A percentile compares a stretch with the other conserved stretches of the same genome.
phyloP scores from a whole-genome alignment of 2,329 filamentous ascomycete species.

The Esteya vermicola region DNA sequence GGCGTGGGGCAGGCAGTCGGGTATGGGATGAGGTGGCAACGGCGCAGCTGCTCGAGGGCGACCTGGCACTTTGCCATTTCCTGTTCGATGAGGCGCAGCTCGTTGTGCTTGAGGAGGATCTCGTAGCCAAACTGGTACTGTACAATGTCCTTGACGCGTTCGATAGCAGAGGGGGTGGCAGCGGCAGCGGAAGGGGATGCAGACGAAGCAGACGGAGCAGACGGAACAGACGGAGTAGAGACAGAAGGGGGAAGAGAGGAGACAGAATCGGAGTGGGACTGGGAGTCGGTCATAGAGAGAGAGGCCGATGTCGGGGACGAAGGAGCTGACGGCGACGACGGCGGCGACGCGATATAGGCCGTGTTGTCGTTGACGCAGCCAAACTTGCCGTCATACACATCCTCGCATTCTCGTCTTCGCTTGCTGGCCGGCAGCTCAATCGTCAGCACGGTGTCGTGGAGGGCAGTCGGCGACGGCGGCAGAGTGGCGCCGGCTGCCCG shows the following conservation, averaged over 20 bases:
- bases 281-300: too few species aligned
- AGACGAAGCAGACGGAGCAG: too few species aligned
- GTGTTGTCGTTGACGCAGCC: conserved; percentile 4
- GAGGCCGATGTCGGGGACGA: too few species aligned
- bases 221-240: too few species aligned
- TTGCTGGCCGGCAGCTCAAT: not conserved
- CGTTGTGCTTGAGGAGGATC: conserved; percentile 86
- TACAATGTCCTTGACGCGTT: conserved; percentile 55
- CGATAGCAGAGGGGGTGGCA: conserved; percentile 19
- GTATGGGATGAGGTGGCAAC: conserved; percentile 85
- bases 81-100: conserved; percentile 86
- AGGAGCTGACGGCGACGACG: conserved; percentile 4
- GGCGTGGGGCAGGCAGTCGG: conserved; percentile 57
- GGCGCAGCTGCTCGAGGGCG: conserved; percentile 81
- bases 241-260: too few species aligned
- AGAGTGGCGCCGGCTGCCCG: conserved; percentile 1
- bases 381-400: conserved; percentile 10
- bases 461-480: conserved; percentile 6
- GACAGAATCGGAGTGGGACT: too few species aligned
- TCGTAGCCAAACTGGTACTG: conserved; percentile 82
- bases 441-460: not conserved
- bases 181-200: not conserved
- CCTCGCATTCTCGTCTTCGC: conserved; percentile 19
- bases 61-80: conserved; percentile 92
- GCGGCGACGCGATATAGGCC: conserved; percentile 5